Evolutionary conservation across 805 yeast genomes (phyloP).

Genomic region (Saturnispora zaruensis): DNA sequence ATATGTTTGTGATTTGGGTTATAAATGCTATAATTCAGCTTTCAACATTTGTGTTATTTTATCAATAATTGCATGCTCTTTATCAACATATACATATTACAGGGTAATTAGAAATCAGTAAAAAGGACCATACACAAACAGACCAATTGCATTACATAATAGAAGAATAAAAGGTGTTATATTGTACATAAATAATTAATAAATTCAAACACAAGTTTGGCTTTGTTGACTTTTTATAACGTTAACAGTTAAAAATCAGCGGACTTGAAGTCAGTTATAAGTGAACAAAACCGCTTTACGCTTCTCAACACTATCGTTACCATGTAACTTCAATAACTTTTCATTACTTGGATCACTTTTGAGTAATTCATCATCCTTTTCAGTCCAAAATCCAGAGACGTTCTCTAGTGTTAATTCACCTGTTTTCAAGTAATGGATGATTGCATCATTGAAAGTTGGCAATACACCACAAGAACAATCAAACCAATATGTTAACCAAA

Average conservation of each 20-base stretch:
- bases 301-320: slow-evolving; percentile 25
- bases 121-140: background rate
- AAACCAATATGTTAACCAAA: slow-evolving; percentile 29
- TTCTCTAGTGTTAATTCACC: slow-evolving; percentile 23
- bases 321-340: slow-evolving; percentile 24
- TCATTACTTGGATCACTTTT: slow-evolving; percentile 18
- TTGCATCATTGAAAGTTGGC: slow-evolving; percentile 24
- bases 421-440: slow-evolving; percentile 23
- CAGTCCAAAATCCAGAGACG: slow-evolving; percentile 27
- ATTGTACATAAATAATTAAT: background rate
- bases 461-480: slow-evolving; percentile 29
- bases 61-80: slow-evolving; percentile 4
- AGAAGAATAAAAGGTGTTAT: background rate
- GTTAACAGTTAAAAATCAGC: background rate
- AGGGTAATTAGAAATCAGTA: slow-evolving; percentile 2
- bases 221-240: background rate
- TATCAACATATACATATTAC: slow-evolving; percentile 5
- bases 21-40: slow-evolving; percentile 32
- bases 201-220: background rate
- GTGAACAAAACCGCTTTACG: slow-evolving; percentile 25
- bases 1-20: slow-evolving; percentile 21
- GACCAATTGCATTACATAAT: background rate
- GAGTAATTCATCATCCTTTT: slow-evolving; percentile 25
- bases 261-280: background rate
- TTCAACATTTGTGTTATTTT: slow-evolving; percentile 24